Evolutionary conservation across 1,284 basidiomycete genomes (phyloP).

Genomic region (Veloporphyrellus conicus): DNA sequence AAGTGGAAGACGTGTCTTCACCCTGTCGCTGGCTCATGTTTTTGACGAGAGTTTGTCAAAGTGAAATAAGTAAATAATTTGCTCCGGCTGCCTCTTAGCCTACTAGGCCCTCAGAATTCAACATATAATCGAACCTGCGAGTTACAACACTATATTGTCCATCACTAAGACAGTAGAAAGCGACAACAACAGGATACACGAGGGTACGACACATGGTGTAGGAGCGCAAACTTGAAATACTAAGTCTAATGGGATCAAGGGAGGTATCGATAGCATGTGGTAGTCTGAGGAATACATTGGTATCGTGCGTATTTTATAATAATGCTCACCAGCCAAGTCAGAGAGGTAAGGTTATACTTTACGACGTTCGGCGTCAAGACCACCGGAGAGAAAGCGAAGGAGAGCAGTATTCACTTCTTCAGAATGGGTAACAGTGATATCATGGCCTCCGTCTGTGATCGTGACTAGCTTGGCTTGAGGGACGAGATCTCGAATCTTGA

Average conservation of each 20-base stretch:
- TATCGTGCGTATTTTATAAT: constrained; percentile 1
- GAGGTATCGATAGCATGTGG: constrained; percentile 14
- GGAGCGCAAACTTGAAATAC: background rate
- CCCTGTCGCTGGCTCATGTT: constrained; percentile 14
- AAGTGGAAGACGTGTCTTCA: background rate
- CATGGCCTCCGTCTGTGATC: constrained; percentile 59
- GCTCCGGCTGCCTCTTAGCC: too few species aligned
- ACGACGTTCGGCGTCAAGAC: background rate
- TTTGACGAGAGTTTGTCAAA: background rate
- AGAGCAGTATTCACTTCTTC: constrained; percentile 41
- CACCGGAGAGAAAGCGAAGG: constrained; percentile 36
- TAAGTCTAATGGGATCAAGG: background rate
- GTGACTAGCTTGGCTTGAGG: constrained; percentile 53
- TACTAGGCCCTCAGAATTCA: background rate
- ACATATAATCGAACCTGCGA: too few species aligned
- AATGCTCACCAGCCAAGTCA: background rate
- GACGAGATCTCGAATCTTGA: constrained; percentile 49
- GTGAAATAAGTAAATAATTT: background rate
- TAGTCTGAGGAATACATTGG: background rate
- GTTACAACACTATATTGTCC: too few species aligned
- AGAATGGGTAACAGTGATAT: constrained; percentile 57
- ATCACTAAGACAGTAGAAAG: too few species aligned
- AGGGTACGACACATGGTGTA: background rate
- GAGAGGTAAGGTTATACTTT: background rate
- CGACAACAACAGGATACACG: constrained; percentile 16